Evolutionary conservation across 495 filamentous ascomycete species (phyloP), one percentile per base, ranked within the genome.

Genomic region (Lasiosphaeria hispida): DNA sequence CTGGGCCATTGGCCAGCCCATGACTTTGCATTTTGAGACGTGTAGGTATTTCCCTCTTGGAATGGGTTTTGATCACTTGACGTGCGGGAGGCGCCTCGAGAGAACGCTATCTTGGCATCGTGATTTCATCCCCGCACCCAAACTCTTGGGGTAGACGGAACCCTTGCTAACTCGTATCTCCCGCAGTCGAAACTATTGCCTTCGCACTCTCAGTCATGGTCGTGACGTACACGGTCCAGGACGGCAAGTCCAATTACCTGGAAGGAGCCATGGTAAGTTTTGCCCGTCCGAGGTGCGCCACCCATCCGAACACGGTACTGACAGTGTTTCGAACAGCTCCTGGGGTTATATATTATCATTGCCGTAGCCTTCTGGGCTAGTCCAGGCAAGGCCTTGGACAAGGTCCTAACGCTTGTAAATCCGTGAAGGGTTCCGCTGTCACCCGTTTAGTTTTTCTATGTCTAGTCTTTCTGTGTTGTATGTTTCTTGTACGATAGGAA

Each of bases 221-320:
- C 41, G 92, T 96, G 14, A 96, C 92, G 37, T 91, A 96, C 72
- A 83, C 95, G 7, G 90, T 95, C 56, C 88, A 93, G 69, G 93
- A 97, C 70, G 93, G 93, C 53, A 94, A 93, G 76, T 91, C 87
- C 11, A 97, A 97, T 69, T 97, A 96, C 58, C 83, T 97, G 7
- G 93, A 97, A 74, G 93, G 93, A 47, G 87, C 87, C 38, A 91
- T 97, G 88, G 89, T 93, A 70, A 30, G 23, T 30, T 30, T 30
- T 30, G 2, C 23, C 23, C 63, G 92, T 66, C 35, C 39, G 38
- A 17, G 36, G 57, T 55, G 35, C 49, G 30, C 44, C 7, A 23
- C 15, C 9, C 10, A 43, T 1, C 2, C 13, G 55, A 35, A 4
- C 2, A 13, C 9, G 15, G 39, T 51, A 15, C 34, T 37, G 34